phyloP scores from a whole-genome alignment of 208 protist species.

The Trypanosoma mega region DNA sequence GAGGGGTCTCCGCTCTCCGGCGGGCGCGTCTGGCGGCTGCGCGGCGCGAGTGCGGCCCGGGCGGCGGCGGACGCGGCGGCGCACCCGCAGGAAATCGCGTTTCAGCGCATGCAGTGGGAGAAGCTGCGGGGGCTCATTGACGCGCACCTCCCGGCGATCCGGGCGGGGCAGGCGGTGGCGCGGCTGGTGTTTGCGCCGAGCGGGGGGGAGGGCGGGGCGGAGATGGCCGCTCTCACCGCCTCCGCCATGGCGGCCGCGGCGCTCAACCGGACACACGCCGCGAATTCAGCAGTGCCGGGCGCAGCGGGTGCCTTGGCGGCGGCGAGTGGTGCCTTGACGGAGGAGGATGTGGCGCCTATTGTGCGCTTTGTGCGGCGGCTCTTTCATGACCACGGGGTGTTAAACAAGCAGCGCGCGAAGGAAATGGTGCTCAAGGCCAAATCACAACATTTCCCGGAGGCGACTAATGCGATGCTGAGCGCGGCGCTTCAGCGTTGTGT shows the following conservation, averaged over 20 bases:
- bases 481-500: slow-evolving; percentile 61
- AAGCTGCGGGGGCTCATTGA: slow-evolving; percentile 35
- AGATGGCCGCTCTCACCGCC: slow-evolving; percentile 8
- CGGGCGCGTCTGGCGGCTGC: slow-evolving; percentile 65
- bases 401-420: slow-evolving; percentile 84
- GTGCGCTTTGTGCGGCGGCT: slow-evolving; percentile 60
- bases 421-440: slow-evolving; percentile 66
- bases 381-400: slow-evolving; percentile 78
- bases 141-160: slow-evolving; percentile 50
- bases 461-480: slow-evolving; percentile 79
- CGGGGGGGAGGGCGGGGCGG: background rate
- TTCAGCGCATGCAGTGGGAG: slow-evolving; percentile 53
- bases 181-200: slow-evolving; percentile 31
- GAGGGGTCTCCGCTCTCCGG: slow-evolving; percentile 51
- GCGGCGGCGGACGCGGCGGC: slow-evolving; percentile 7
- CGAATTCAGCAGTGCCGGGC: slow-evolving; percentile 7
- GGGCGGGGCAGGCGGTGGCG: slow-evolving; percentile 28
- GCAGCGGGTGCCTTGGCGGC: slow-evolving; percentile 9
- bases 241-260: background rate
- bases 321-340: slow-evolving; percentile 23
- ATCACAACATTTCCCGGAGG: slow-evolving; percentile 59
- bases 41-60: slow-evolving; percentile 51
- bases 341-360: slow-evolving; percentile 55
- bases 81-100: slow-evolving; percentile 44
- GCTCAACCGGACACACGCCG: background rate